Evolutionary conservation across 2,329 filamentous ascomycete species (phyloP).

Genomic region (Alternaria panax): DNA sequence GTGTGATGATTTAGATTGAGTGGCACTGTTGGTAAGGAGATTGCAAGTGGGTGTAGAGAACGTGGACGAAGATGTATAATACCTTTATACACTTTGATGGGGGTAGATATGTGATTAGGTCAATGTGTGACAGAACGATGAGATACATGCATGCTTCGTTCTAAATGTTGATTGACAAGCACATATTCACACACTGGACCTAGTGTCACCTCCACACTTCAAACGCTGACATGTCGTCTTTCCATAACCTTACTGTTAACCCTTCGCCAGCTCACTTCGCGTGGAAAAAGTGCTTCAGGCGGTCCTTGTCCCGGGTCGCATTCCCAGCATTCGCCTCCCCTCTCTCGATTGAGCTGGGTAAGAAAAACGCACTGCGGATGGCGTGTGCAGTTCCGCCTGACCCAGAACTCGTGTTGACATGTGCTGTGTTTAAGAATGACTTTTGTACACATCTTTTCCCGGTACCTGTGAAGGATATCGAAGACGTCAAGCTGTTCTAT

Average conservation of each 20-base stretch:
- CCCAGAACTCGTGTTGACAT: slow-evolving; percentile 29
- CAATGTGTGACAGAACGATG: background rate
- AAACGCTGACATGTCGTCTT: slow-evolving; percentile 10
- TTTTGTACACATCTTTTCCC: slow-evolving; percentile 29
- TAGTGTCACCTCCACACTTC: background rate
- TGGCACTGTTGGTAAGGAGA: background rate
- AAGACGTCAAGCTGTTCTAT: background rate
- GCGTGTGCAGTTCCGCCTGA: slow-evolving; percentile 28
- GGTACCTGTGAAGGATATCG: background rate
- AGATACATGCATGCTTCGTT: background rate
- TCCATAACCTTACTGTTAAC: slow-evolving; percentile 12
- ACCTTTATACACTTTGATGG: background rate
- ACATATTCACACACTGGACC: background rate
- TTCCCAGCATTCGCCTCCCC: slow-evolving; percentile 34
- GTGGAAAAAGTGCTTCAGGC: slow-evolving; percentile 29
- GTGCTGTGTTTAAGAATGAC: slow-evolving; percentile 31
- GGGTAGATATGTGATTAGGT: background rate
- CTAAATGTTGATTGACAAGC: background rate
- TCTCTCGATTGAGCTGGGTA: slow-evolving; percentile 27
- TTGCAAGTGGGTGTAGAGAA: background rate
- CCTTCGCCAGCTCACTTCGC: slow-evolving; percentile 27
- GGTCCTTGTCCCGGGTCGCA: slow-evolving; percentile 33
- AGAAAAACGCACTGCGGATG: slow-evolving; percentile 20
- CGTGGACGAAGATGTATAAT: background rate
- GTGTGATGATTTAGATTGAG: background rate